A percentile compares a stretch with the other conserved stretches of the same genome.
Evolutionary conservation across 345 rosid species (phyloP).

Genomic region (Lepidium aucheri): DNA sequence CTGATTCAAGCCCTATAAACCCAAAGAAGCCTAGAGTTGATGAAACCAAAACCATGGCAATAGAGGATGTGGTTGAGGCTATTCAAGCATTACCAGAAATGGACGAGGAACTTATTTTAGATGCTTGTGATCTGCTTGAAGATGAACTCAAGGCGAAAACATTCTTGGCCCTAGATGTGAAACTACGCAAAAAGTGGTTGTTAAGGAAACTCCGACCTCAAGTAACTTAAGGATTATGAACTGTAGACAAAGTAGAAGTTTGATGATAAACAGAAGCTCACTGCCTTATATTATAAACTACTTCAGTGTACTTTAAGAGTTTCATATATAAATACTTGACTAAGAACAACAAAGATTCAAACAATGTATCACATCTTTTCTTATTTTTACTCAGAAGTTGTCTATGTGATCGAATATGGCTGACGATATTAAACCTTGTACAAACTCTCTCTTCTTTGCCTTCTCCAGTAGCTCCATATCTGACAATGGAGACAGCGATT

Average conservation of each 20-base stretch:
- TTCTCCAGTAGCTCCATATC: constrained; percentile 45
- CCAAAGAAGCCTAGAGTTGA: constrained; percentile 36
- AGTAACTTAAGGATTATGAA: constrained; percentile 9
- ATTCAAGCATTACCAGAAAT: constrained; percentile 68
- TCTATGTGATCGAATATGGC: constrained; percentile 31
- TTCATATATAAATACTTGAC: constrained; percentile 11
- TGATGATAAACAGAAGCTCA: constrained; percentile 4
- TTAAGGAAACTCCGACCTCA: constrained; percentile 65
- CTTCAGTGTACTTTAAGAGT: constrained; percentile 4
- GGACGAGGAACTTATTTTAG: constrained; percentile 82
- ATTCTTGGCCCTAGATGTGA: constrained; percentile 68
- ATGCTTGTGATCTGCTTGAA: constrained; percentile 84
- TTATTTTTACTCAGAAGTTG: constrained; percentile 30
- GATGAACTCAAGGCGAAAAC: constrained; percentile 76
- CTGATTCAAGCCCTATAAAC: constrained; percentile 19
- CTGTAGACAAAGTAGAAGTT: background rate
- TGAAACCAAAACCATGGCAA: constrained; percentile 31
- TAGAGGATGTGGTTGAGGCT: constrained; percentile 57
- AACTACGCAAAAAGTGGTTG: constrained; percentile 72
- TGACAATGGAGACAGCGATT: constrained; percentile 28
- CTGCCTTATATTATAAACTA: constrained; percentile 10
- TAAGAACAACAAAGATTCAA: constrained; percentile 18
- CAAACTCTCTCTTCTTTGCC: constrained; percentile 50
- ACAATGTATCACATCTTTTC: constrained; percentile 5
- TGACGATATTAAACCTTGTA: constrained; percentile 51